phyloP scores from a whole-genome alignment of 768 basidiomycete species.

The Suillus cothurnatus region DNA sequence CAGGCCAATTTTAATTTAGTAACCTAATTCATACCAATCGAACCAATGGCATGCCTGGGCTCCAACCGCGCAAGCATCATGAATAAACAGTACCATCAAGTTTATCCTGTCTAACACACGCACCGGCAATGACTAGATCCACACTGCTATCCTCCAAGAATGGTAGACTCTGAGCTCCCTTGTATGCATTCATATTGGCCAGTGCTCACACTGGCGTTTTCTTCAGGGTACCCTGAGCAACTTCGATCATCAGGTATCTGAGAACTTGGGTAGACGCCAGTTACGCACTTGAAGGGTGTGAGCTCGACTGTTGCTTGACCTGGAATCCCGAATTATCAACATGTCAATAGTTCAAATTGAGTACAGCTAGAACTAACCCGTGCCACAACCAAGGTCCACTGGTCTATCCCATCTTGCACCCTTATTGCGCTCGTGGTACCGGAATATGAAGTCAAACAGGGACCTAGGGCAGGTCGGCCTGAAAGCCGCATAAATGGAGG shows the following conservation, averaged over 20 bases:
- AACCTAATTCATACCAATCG: slow-evolving; percentile 63
- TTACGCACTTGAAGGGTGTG: slow-evolving; percentile 55
- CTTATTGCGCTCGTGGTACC: slow-evolving; percentile 48
- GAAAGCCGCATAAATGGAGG: slow-evolving; percentile 63
- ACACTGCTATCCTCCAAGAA: slow-evolving; percentile 53
- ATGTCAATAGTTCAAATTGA: not conserved
- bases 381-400: slow-evolving; percentile 82
- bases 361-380: slow-evolving; percentile 49
- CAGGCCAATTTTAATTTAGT: too few relatives aligned
- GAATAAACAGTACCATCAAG: not conserved
- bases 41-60: slow-evolving; percentile 88
- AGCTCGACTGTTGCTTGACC: slow-evolving; percentile 73
- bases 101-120: slow-evolving; percentile 16
- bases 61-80: slow-evolving; percentile 24
- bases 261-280: slow-evolving; percentile 75
- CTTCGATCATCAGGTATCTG: slow-evolving; percentile 73
- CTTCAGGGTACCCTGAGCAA: slow-evolving; percentile 39
- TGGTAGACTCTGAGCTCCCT: slow-evolving; percentile 52
- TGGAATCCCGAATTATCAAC: slow-evolving; percentile 24
- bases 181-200: slow-evolving; percentile 37
- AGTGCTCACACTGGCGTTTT: slow-evolving; percentile 23
- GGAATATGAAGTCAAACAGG: slow-evolving; percentile 64
- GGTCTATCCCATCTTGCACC: slow-evolving; percentile 52
- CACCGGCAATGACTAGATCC: slow-evolving; percentile 71
- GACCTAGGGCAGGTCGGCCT: slow-evolving; percentile 73